Conservation (phyloP, 805 yeast species). For the Spathaspora girioi region DNA sequence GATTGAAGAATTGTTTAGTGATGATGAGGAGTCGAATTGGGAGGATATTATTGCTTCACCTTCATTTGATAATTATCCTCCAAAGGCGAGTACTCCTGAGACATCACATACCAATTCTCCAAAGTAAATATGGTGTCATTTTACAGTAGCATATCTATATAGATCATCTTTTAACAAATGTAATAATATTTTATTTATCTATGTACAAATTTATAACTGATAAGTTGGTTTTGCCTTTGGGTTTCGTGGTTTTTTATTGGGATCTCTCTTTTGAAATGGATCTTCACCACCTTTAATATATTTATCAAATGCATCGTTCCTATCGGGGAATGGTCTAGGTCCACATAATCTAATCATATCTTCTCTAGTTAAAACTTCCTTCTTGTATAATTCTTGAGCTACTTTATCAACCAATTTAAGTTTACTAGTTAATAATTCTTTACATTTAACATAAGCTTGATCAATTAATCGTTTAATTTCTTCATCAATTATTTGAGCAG, state of each 20-base stretch:
- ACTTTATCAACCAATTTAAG: constrained; percentile 60
- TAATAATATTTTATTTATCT: neutral
- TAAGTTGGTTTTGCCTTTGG: constrained; percentile 7
- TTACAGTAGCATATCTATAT: no score
- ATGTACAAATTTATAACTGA: neutral
- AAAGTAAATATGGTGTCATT: neutral
- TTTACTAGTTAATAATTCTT: constrained; percentile 53
- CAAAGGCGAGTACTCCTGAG: neutral
- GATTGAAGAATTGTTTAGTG: neutral
- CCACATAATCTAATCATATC: constrained; percentile 78
- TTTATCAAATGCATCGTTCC: constrained; percentile 86
- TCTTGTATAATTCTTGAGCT: constrained; percentile 66
- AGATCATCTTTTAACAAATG: no score
- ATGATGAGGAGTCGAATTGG: neutral
- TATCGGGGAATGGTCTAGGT: constrained; percentile 72
- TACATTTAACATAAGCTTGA: constrained; percentile 63
- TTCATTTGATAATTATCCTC: neutral
- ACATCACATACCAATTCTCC: neutral
- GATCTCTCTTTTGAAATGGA: constrained; percentile 31
- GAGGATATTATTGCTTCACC: neutral
- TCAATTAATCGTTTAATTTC: constrained; percentile 67
- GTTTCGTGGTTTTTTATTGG: no score
- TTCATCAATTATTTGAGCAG: constrained; percentile 61
- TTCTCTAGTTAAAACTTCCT: constrained; percentile 78
- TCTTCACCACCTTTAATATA: constrained; percentile 54